Evolutionary conservation across 169 alveolate species (phyloP).

Genomic region (Cryptosporidium viatorum): DNA sequence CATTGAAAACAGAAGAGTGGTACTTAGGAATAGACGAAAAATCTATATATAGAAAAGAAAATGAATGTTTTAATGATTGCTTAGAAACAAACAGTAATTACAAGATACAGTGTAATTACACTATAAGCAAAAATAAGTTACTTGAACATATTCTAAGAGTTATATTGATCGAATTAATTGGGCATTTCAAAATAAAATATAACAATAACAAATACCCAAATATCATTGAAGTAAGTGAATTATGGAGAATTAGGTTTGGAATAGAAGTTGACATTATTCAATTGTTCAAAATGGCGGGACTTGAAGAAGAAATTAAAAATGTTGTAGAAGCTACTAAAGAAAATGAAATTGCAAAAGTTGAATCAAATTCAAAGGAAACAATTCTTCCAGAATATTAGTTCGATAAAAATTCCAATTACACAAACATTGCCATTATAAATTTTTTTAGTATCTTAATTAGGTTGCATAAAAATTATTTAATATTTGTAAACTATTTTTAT

Average conservation of each 20-base stretch:
- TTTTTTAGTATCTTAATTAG: neutral
- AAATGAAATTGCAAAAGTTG: neutral
- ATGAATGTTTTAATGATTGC: neutral
- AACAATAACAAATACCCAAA: slow-evolving; percentile 1
- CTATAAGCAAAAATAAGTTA: neutral
- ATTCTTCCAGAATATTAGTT: neutral
- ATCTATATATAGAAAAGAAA: neutral
- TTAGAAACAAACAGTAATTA: neutral
- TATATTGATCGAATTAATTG: slow-evolving; percentile 23
- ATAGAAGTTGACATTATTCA: slow-evolving; percentile 37
- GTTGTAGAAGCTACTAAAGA: neutral
- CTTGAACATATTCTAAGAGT: slow-evolving; percentile 22
- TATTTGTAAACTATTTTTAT: no score
- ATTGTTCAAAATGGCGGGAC: slow-evolving; percentile 44
- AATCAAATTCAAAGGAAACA: neutral
- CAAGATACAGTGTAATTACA: neutral
- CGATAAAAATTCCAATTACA: neutral
- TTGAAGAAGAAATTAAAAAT: slow-evolving; percentile 13
- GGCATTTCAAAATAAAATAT: slow-evolving; percentile 5
- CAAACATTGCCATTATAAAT: neutral
- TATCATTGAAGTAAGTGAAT: slow-evolving; percentile 11
- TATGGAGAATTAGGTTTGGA: slow-evolving; percentile 62
- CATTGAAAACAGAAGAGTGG: slow-evolving; percentile 17
- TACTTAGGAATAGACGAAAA: neutral
- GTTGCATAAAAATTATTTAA: neutral